Base-by-base conservation (phyloP, 768 basidiomycete genomes). In the Kwoniella pini region DNA sequence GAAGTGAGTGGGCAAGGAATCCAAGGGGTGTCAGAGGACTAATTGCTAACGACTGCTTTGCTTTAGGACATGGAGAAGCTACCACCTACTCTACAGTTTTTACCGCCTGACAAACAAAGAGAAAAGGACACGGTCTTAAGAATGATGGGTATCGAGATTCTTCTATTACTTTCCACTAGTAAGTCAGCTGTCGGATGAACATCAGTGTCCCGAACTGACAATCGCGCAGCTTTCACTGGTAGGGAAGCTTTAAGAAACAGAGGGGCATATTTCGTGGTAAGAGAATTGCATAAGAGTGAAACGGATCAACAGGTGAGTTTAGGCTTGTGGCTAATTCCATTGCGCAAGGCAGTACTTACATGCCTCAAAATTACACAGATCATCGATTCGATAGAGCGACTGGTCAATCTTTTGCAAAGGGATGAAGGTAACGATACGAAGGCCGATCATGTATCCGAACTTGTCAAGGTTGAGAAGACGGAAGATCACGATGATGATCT, bases 181-280 rank as follows among this genome's bases (percentile, higher is more conserved):
- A 49, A 60, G 76, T 75, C 11, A 21, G 1, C 10, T 12, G 10
- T 11, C 30, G n/a, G 51, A 27, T 27, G 11, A 19, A 39, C 53
- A 19, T 22, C 49, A 43, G 4, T 39, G 30, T n/a, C 13, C 6
- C 10, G 11, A 54, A 13, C 55, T 46, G 42, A 45, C 19, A 3
- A 21, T 42, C 45, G n/a, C 33, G 3, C 52, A 79, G 78, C 90
- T 0, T 86, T 87, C 22, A 90, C 88, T 85, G 94, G 91, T 0
- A 84, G 96, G 13, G 88, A 94, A 55, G 85, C 86, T 56, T 82
- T 91, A 60, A 83, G 96, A 27, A 80, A 82, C 22, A 83, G 89
- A 61, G 95, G 94, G 0, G 88, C 89, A 6, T 98, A 98, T 77
- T 86, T 88, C 74, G 87, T 98, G 46, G 80, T 98, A 24, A 82